Conservation (phyloP, 768 basidiomycete species). For the Suillus subalutaceus region DNA sequence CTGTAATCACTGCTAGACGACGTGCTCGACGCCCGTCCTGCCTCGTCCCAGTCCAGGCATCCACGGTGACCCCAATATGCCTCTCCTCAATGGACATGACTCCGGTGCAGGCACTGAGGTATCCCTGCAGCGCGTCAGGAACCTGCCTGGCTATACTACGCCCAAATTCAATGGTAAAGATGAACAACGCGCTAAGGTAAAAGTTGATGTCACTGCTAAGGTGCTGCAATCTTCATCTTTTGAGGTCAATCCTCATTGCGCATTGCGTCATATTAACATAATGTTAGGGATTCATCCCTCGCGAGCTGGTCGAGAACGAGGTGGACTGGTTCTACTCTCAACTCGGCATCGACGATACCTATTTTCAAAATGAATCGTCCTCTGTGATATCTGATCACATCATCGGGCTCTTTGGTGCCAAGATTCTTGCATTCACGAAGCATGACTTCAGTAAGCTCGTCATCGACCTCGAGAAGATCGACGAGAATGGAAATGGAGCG, state of each 20-base stretch:
- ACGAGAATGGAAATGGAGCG: constrained; percentile 80
- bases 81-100: constrained; percentile 18
- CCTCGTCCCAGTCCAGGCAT: not conserved
- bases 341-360: constrained; percentile 89
- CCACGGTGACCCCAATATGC: constrained; percentile 6
- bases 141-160: constrained; percentile 86
- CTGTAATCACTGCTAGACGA: not conserved
- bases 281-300: constrained; percentile 87
- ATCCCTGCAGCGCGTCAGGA: constrained; percentile 66
- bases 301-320: constrained; percentile 83
- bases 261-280: constrained; percentile 14
- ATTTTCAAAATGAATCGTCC: constrained; percentile 78
- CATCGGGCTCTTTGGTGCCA: constrained; percentile 94
- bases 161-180: constrained; percentile 91
- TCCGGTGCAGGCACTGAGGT: constrained; percentile 43
- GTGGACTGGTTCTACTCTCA: constrained; percentile 96
- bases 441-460: constrained; percentile 89
- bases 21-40: constrained; percentile 12
- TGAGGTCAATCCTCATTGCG: not conserved
- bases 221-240: constrained; percentile 32
- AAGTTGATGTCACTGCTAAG: constrained; percentile 75
- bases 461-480: constrained; percentile 94
- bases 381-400: constrained; percentile 82
- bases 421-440: constrained; percentile 91
- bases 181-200: constrained; percentile 81